Conservation (phyloP, 768 basidiomycete genomes). For the Russula griseocarnosa region DNA sequence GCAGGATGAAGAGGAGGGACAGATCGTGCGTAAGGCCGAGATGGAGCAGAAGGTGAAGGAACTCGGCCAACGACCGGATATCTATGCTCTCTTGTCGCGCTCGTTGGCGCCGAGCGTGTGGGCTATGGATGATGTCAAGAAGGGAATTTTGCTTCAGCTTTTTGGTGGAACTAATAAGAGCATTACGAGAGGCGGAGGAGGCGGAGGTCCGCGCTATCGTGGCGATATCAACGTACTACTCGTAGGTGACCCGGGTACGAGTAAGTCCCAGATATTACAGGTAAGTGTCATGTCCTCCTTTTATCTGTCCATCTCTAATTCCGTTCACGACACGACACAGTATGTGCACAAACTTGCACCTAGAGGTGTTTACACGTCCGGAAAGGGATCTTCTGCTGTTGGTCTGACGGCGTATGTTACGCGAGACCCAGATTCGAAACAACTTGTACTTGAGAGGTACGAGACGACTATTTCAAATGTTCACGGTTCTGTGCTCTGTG, state of each 20-base stretch:
- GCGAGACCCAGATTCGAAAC: constrained; percentile 96
- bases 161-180: constrained; percentile 99
- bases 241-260: constrained; percentile 96
- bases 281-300: constrained; percentile 41
- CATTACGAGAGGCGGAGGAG: constrained; percentile 88
- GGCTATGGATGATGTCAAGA: constrained; percentile 99
- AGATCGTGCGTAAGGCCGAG: constrained; percentile 52
- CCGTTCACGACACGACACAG: constrained; percentile 39
- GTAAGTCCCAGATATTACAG: constrained; percentile 93
- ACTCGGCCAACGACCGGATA: constrained; percentile 68
- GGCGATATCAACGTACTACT: constrained; percentile 97
- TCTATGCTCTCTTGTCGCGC: constrained; percentile 81
- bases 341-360: constrained; percentile 99
- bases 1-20: constrained; percentile 43
- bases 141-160: constrained; percentile 91
- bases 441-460: constrained; percentile 93
- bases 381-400: constrained; percentile 97
- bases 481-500: neutral
- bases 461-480: constrained; percentile 21
- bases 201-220: constrained; percentile 92
- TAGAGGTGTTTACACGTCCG: constrained; percentile 94
- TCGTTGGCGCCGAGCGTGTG: constrained; percentile 94
- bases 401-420: constrained; percentile 99
- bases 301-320: constrained; percentile 13
- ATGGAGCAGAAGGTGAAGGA: constrained; percentile 74